Evolutionary conservation across 1,284 basidiomycete species (phyloP), one percentile per base, ranked within the genome.

Genomic region (Ceratobasidium sp.): DNA sequence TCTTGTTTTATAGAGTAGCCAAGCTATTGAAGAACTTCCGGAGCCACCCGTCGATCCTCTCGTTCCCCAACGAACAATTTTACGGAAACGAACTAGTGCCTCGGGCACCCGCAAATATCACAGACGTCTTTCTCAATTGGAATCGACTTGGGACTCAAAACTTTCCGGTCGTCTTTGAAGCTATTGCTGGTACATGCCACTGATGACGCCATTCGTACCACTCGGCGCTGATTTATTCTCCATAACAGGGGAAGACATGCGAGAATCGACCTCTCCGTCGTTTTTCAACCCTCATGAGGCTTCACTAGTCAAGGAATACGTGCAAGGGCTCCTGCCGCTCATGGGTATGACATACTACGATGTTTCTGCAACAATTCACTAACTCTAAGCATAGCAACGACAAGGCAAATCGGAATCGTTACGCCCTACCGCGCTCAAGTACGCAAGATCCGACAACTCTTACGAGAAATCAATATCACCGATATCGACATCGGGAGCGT

Each of bases 201-300:
- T 30, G 16, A 21, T n/a, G 16, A 45, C 14, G 9, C 14, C 3
- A 28, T 30, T 28, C 16, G 43, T 26, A 26, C 4, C 18, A n/a
- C 3, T 45, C 18, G 21, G 4, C 26, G 6, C 6, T 4, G 21
- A 26, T 28, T 23, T 28, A 9, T 50, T 23, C 12, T 16, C 9
- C 52, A n/a, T 45, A 3, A 14, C 28, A 75, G 74, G 74, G 6
- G 85, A 86, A 73, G 88, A 90, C 74, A 82, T 85, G 50, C 84
- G 88, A 10, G 88, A 90, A 76, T 84, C 83, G 1, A 83, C 83
- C 0, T 89, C 88, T 0, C 88, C 88, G 0, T 89, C 88, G 0
- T 90, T 88, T 79, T 89, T 89, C 80, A 90, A 90, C 73, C 81
- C 85, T 48, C 82, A 85, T 48, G 88, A 90, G 76, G 84, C 83